These are phyloP conservation scores for Schizochytrium sp. DNA, from an alignment of 108 stramenopile species.

Conservation along the genomic window DNA sequence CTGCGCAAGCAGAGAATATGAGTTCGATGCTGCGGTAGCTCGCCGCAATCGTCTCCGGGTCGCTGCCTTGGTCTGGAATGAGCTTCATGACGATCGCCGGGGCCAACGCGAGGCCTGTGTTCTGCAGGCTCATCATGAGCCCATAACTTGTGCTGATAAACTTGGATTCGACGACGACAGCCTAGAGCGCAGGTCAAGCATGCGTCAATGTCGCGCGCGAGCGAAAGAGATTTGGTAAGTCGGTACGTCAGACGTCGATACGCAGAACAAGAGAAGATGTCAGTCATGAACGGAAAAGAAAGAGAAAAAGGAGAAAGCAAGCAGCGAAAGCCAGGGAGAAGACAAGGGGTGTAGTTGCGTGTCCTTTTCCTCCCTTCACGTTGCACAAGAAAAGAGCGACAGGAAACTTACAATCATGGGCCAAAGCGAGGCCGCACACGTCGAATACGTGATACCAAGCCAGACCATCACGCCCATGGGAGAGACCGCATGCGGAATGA, in stretches of 20 bases:
- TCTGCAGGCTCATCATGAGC: constrained; percentile 13
- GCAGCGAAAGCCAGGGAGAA: too few relatives aligned
- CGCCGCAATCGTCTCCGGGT: not conserved
- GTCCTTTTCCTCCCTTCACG: too few relatives aligned
- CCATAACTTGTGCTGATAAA: not conserved
- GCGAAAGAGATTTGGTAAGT: too few relatives aligned
- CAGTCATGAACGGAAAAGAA: too few relatives aligned
- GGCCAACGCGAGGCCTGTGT: not conserved
- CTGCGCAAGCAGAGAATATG: not conserved
- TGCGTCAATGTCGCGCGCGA: not conserved
- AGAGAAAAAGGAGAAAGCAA: too few relatives aligned
- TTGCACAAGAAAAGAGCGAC: not conserved
- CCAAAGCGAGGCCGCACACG: constrained; percentile 2
- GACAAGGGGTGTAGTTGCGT: too few relatives aligned
- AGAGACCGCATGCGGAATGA: not conserved
- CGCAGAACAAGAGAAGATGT: too few relatives aligned
- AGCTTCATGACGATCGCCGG: not conserved
- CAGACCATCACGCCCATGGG: constrained; percentile 8
- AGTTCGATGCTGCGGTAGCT: not conserved
- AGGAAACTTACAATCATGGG: constrained; percentile 14
- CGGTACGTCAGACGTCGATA: too few relatives aligned
- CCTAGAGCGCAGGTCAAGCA: not conserved
- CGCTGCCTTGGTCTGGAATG: not conserved
- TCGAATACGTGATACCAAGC: not conserved
- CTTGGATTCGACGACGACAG: constrained; percentile 1